A percentile compares a stretch with the other conserved stretches of the same genome.
These are phyloP conservation scores for Elsinoe necatrix DNA, from an alignment of 2,329 filamentous ascomycete genomes.

Conservation along the genomic window DNA sequence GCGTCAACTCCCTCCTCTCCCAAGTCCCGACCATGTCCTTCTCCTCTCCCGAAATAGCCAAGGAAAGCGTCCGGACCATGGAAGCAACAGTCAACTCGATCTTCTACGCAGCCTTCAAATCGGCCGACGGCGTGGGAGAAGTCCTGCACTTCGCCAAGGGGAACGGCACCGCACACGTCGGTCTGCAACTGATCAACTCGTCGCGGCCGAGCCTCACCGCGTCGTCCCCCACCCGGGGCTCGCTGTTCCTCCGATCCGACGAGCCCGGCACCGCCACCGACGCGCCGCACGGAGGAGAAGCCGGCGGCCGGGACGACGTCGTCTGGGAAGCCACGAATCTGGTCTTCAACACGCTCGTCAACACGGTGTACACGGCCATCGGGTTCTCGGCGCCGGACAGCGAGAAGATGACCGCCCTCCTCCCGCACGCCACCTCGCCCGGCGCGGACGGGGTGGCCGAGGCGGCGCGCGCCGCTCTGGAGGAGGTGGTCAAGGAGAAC, in stretches of 20 bases:
- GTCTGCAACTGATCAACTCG: conserved; percentile 17
- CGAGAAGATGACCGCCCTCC: conserved; percentile 11
- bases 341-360: neutral
- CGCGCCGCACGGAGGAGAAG: no score
- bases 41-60: neutral
- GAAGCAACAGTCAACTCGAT: conserved; percentile 16
- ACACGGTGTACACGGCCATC: conserved; percentile 10
- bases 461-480: neutral
- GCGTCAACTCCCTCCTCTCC: conserved; percentile 16
- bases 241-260: neutral
- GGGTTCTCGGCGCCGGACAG: conserved; percentile 8
- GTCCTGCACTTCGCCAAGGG: conserved; percentile 7
- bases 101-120: conserved; percentile 18
- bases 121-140: conserved; percentile 21
- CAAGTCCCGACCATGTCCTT: neutral
- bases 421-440: neutral
- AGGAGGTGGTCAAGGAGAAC: conserved; percentile 4
- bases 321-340: conserved; percentile 10
- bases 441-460: neutral
- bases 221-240: neutral
- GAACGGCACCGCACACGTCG: conserved; percentile 16
- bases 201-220: neutral
- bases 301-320: neutral
- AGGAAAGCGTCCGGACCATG: neutral
- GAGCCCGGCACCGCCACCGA: neutral